Base-by-base conservation (phyloP, 2,329 filamentous ascomycete genomes). In the Trichoderma sp. region DNA sequence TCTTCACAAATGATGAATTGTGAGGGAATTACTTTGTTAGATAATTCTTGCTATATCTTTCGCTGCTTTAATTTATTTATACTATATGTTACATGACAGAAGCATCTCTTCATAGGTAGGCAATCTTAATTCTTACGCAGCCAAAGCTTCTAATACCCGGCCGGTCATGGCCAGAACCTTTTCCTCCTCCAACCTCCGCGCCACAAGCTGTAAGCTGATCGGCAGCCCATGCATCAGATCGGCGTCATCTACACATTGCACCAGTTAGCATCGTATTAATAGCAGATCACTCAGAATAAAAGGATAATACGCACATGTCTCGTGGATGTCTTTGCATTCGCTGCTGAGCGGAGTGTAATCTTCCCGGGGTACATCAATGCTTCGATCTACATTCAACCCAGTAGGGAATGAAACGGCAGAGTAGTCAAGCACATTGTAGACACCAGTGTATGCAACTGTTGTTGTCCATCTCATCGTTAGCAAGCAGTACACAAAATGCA, bases 371-470 rank as follows among this genome's bases (percentile, higher is more conserved):
- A 74, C 67, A 62, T 87, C 85, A 8, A 84, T 63, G 1, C 75
- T 73, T 71, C 82, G 80, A 69, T 86, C 83, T 0, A 82, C 85
- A 0, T 32, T 73, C 14, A 85, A 12, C 0, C 84, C 83, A 0
- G 84, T 84, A 0, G 84, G 82, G 72, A 87, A 86, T 0, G 85
- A 86, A 0, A 87, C 78, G 67, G 80, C 81, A 0, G 84, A 79
- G 71, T 86, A 86, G 75, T 87, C 85, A 2, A 87, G 74, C 0
- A 87, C 80, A 61, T 87, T 87, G 75, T 79, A 86, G 0, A 86
- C 84, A 4, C 84, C 84, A 0, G 85, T 87, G 71, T 86, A 87
- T 3, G 81, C 84, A 64, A 86, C 85, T 86, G 51, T 1, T 3
- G 2, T 12, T n/a, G 18, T 34, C 12, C 43, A 3, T 21, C 43